Base-by-base conservation (phyloP, 1,284 basidiomycete genomes). In the Neotropicomus parvogracilis region DNA sequence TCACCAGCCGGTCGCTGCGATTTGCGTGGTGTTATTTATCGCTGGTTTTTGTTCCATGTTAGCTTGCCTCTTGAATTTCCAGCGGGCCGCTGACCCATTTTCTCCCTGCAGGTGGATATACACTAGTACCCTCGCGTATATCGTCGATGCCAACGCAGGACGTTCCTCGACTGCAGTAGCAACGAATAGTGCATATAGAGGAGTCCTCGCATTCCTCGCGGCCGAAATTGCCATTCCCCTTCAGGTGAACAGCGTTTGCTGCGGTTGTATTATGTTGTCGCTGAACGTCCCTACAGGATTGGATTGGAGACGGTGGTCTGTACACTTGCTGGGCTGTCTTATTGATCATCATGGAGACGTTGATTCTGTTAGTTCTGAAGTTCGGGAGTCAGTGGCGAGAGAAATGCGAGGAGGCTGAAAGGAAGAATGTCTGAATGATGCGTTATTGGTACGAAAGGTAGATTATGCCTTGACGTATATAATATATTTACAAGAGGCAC, bases 81-180 rank as follows among this genome's bases (percentile, higher is more conserved):
- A 39, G 43, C 21, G 6, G 9, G 3, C 4, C 6, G 12, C 40
- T 58, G 7, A 58, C 32, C n/a, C 7, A 3, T 17, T 46, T 45
- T 37, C 17, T 20, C 7, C 16, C 4, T 8, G 40, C 35, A 86
- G 85, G 46, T 86, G 80, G 75, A 78, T 80, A 24, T 88, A 85
- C 61, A 69, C 80, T 2, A 84, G 80, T 49, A 83, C 82, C 2
- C 72, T 92, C 19, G 80, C 86, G 0, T 90, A 88, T 59, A 77
- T 89, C 44, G 83, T 89, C 7, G 89, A 92, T 59, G 80, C 87
- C 6, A 91, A 91, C 58, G 66, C 70, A 4, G 89, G 89, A 4
- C 76, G 85, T 6, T 85, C 85, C 0, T 83, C 85, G 0, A 80
- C 78, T 9, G 86, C 85, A 2, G 80, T 87, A 9, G 84, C 88